A percentile compares a stretch with the other conserved stretches of the same genome.
Conservation (phyloP, 1,139 yeast species). For the Nakaseomyces uthaithaninus region DNA sequence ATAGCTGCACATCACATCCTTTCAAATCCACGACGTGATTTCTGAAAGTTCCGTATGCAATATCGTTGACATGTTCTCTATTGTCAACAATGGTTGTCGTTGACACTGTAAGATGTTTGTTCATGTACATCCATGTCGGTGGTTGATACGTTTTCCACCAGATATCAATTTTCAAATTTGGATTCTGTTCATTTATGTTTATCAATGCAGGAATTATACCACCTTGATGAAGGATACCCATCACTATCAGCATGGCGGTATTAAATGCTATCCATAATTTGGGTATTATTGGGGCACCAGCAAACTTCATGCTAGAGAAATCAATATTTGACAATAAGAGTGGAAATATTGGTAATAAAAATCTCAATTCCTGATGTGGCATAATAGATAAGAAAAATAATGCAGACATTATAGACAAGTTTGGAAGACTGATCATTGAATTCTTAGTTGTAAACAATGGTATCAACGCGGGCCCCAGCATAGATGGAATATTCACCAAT, state of each 20-base stretch:
- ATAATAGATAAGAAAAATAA: conserved; percentile 52
- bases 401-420: conserved; percentile 57
- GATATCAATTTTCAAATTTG: conserved; percentile 37
- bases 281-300: neutral
- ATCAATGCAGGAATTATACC: conserved; percentile 70
- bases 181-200: conserved; percentile 24
- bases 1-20: conserved; percentile 29
- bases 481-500: conserved; percentile 64
- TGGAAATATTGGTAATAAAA: conserved; percentile 71
- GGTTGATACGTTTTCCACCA: conserved; percentile 98
- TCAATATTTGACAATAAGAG: conserved; percentile 36
- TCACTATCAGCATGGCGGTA: conserved; percentile 45
- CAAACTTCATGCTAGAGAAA: neutral
- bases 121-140: conserved; percentile 76
- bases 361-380: conserved; percentile 90
- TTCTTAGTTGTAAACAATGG: conserved; percentile 28
- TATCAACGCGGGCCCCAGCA: conserved; percentile 68
- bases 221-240: conserved; percentile 85
- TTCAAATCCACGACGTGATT: conserved; percentile 35
- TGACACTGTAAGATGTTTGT: conserved; percentile 24
- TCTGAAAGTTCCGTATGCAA: conserved; percentile 12
- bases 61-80: conserved; percentile 17
- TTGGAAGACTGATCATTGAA: conserved; percentile 35
- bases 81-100: conserved; percentile 24
- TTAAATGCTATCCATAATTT: conserved; percentile 62